Percentiles rank a stretch among this genome's conserved stretches.
Evolutionary conservation across 208 protist genomes (phyloP).

Genomic region (Kentomonas sorsogonicus): DNA sequence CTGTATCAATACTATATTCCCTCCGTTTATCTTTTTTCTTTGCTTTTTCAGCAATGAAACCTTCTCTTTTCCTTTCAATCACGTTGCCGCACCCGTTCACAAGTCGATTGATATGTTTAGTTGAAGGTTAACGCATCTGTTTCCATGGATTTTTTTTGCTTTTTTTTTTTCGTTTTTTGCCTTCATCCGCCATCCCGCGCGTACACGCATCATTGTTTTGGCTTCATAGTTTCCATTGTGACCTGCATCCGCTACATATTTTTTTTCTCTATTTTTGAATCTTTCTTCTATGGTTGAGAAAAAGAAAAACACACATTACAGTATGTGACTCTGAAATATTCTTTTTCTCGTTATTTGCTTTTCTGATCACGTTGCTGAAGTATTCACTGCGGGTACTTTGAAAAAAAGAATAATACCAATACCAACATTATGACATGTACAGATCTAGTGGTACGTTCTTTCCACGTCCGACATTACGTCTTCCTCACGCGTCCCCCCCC

Average conservation of each 20-base stretch:
- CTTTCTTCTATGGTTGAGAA: too few relatives aligned
- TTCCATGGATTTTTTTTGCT: background rate
- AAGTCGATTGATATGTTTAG: background rate
- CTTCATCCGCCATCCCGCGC: background rate
- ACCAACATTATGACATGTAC: too few relatives aligned
- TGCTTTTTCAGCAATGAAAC: background rate
- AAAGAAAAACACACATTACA: too few relatives aligned
- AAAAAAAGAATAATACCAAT: constrained; percentile 4
- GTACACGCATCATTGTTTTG: background rate
- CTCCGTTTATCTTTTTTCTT: constrained; percentile 1
- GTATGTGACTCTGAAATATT: too few relatives aligned
- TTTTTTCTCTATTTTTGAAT: background rate
- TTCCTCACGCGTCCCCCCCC: too few relatives aligned
- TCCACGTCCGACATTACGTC: too few relatives aligned
- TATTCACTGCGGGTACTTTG: background rate
- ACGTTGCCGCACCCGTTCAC: background rate
- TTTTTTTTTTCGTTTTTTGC: background rate
- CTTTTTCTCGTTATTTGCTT: constrained; percentile 10
- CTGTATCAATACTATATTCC: background rate
- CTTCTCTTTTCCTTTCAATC: constrained; percentile 5
- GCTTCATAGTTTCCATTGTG: background rate
- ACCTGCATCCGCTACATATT: background rate
- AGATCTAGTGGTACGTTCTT: too few relatives aligned
- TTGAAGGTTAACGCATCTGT: background rate
- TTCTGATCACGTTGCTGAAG: background rate